phyloP scores from a whole-genome alignment of 1,284 basidiomycete species.

The Somion occarium region DNA sequence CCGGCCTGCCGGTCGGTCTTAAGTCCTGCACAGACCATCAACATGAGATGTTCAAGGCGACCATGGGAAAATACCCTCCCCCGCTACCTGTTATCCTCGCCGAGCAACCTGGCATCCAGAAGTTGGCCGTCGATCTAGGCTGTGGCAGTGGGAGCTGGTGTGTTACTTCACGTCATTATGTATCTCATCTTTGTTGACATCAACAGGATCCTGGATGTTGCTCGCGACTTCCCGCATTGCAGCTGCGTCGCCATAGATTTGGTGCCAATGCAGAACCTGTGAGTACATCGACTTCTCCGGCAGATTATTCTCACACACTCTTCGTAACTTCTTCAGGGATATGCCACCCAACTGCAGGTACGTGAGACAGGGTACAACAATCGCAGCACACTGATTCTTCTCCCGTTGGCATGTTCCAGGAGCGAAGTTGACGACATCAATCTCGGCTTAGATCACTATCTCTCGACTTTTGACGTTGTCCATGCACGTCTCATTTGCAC shows the following conservation, averaged over 20 bases:
- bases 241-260: constrained; percentile 70
- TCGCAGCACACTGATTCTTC: no score
- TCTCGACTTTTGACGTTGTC: constrained; percentile 69
- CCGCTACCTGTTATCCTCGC: constrained; percentile 51
- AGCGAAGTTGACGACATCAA: constrained; percentile 82
- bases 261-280: constrained; percentile 69
- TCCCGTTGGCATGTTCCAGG: constrained; percentile 31
- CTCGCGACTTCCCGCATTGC: constrained; percentile 66
- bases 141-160: constrained; percentile 77
- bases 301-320: constrained; percentile 9
- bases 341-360: constrained; percentile 71
- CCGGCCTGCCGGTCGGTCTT: neutral
- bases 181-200: constrained; percentile 6
- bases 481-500: constrained; percentile 66
- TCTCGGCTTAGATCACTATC: constrained; percentile 75
- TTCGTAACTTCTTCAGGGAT: constrained; percentile 30
- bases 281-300: constrained; percentile 24
- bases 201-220: constrained; percentile 68
- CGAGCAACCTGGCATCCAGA: constrained; percentile 46
- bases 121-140: constrained; percentile 68
- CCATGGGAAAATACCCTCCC: constrained; percentile 63
- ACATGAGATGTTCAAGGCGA: constrained; percentile 54
- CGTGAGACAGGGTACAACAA: no score
- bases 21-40: constrained; percentile 48
- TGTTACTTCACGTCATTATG: constrained; percentile 18